A percentile compares a stretch with the other conserved stretches of the same genome.
Conservation (phyloP, 768 basidiomycete species). For the Mycena venus region DNA sequence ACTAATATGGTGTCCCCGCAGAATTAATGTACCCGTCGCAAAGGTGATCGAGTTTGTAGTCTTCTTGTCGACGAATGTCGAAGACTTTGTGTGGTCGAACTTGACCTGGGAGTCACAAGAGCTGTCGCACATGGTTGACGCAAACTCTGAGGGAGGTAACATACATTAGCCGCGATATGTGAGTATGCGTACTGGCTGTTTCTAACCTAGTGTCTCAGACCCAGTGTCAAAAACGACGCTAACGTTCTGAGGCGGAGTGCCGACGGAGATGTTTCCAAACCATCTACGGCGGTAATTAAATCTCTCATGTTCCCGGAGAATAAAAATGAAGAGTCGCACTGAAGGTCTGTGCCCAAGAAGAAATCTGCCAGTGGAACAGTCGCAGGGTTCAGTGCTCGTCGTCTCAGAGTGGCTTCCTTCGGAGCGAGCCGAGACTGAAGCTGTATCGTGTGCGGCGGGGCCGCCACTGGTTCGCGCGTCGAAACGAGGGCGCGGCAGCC, state of each 20-base stretch:
- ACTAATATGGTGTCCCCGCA: no score
- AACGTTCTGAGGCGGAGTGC: slow-evolving; percentile 63
- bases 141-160: no score
- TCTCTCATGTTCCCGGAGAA: not conserved
- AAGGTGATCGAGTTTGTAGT: slow-evolving; percentile 60
- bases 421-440: slow-evolving; percentile 24
- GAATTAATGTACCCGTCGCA: slow-evolving; percentile 54
- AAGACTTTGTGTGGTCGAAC: slow-evolving; percentile 62
- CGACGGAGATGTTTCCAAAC: slow-evolving; percentile 67
- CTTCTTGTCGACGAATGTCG: slow-evolving; percentile 63
- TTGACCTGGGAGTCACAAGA: slow-evolving; percentile 59
- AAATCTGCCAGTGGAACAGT: slow-evolving; percentile 63
- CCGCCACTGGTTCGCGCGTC: not conserved
- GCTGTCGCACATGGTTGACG: slow-evolving; percentile 56
- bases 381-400: slow-evolving; percentile 52
- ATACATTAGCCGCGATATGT: no score
- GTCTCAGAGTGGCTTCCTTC: slow-evolving; percentile 38
- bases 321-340: slow-evolving; percentile 49
- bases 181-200: no score
- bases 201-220: no score
- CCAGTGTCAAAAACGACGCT: slow-evolving; percentile 71
- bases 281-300: slow-evolving; percentile 49
- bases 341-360: slow-evolving; percentile 68
- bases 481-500: not conserved
- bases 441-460: slow-evolving; percentile 5